A percentile compares a stretch with the other conserved stretches of the same genome.
Conservation (phyloP, 805 yeast species). For the Lipomyces chichibuensis region DNA sequence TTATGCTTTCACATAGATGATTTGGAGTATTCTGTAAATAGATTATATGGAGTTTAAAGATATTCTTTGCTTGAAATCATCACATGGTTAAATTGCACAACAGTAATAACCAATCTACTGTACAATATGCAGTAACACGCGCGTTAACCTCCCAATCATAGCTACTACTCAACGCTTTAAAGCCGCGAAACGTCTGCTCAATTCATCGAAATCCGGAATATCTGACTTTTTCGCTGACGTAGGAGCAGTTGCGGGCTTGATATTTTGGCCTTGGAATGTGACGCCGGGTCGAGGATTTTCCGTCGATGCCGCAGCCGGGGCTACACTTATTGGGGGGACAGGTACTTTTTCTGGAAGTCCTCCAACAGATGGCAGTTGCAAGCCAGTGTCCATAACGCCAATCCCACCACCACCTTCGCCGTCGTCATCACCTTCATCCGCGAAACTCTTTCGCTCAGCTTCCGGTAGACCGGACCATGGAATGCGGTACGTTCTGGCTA, state of each 20-base stretch:
- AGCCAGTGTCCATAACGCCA: constrained; percentile 36
- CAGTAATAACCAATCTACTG: not conserved
- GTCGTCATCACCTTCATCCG: constrained; percentile 39
- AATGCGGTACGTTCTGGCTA: constrained; percentile 76
- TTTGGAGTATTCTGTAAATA: constrained; percentile 1
- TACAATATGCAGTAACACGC: not conserved
- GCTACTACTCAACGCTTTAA: constrained; percentile 46
- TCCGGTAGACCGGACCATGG: constrained; percentile 62
- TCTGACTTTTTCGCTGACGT: constrained; percentile 14
- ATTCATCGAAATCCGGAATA: constrained; percentile 58
- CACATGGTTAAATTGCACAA: not conserved
- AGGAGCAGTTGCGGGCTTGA: constrained; percentile 14
- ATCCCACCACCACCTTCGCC: constrained; percentile 39
- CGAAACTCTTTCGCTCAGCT: constrained; percentile 40
- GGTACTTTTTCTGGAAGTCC: constrained; percentile 32
- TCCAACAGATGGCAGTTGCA: constrained; percentile 38
- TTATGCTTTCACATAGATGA: not conserved
- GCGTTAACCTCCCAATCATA: not conserved
- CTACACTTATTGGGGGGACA: constrained; percentile 42
- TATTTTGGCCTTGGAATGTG: constrained; percentile 36
- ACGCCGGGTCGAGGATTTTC: constrained; percentile 43
- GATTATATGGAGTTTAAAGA: not conserved
- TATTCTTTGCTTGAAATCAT: not conserved
- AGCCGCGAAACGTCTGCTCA: constrained; percentile 77
- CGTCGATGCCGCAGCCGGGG: constrained; percentile 41